Base-by-base conservation (phyloP, 2,329 filamentous ascomycete species). In the Xylariaceae sp. region DNA sequence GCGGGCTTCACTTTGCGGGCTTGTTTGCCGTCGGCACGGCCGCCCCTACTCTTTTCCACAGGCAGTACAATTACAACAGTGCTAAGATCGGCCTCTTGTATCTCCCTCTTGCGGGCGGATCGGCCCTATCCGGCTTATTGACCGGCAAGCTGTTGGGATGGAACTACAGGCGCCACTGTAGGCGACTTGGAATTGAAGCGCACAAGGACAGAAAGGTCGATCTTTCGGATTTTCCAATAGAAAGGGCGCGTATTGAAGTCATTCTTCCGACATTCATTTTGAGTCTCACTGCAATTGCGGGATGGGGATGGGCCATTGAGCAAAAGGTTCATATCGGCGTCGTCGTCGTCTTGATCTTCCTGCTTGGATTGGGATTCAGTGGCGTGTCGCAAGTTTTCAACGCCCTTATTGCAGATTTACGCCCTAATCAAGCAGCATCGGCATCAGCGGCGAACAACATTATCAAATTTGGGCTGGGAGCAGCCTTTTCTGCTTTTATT, bases 391-490 rank as follows among this genome's bases (percentile, higher is more conserved):
- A 77, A 48, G 76, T 84, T 43, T 73, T 86, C 31, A 80, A 75
- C 56, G 83, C 80, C 0, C 71, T 87, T 13, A 74, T 86, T 16
- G 78, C 86, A 1, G 84, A 87, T 58, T 68, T 87, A 1, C 80
- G 83, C 53, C 82, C 82, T 0, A 70, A 78, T 19, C 75, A 78
- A 6, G 81, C 82, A 0, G 80, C 80, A 1, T 84, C 82, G 0
- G 80, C 80, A 0, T 81, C 82, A 4, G 82, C 83, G 0, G 78
- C 82, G 0, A 84, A 83, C 55, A 86, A 87, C 55, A 69, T 87
- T 9, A 76, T 83, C 10, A 71, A 83, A 22, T 87, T 83, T 62
- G 66, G 81, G 17, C 67, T 84, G 43, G 82, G 81, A 18, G 84
- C 84, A 0, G 77, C 68, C 2, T 80, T 77, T 17, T 82, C 81